A percentile compares a stretch with the other conserved stretches of the same genome.
These are phyloP conservation scores for Amanita subjunquillea DNA, from an alignment of 768 basidiomycete species.

Conservation along the genomic window DNA sequence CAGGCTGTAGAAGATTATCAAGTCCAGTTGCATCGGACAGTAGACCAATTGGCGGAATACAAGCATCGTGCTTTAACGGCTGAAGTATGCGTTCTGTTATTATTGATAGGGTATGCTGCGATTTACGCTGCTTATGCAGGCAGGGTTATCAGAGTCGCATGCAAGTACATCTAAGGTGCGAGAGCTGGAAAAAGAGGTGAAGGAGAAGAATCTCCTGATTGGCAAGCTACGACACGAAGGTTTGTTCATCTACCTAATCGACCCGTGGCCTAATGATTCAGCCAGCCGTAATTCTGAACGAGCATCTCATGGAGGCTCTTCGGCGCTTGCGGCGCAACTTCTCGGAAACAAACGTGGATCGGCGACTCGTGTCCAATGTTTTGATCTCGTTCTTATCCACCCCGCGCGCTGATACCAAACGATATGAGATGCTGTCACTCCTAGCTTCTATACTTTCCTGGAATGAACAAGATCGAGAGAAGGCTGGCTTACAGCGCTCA, in stretches of 20 bases:
- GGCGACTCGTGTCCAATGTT: conserved; percentile 90
- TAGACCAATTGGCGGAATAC: conserved; percentile 78
- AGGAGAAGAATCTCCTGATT: conserved; percentile 93
- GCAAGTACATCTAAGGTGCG: conserved; percentile 56
- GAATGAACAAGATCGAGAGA: conserved; percentile 85
- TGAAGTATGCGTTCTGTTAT: conserved; percentile 43
- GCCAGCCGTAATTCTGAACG: conserved; percentile 90
- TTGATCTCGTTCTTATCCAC: conserved; percentile 84
- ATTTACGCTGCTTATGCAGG: conserved; percentile 26
- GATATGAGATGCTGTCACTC: conserved; percentile 92
- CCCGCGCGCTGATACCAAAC: conserved; percentile 85
- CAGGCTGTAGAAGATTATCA: conserved; percentile 81
- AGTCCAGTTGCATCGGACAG: conserved; percentile 55
- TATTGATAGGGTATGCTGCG: neutral
- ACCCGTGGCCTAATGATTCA: neutral
- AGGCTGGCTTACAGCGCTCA: conserved; percentile 72
- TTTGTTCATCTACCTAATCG: conserved; percentile 19
- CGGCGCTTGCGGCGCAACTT: conserved; percentile 83
- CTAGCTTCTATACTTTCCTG: conserved; percentile 87
- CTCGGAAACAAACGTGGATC: conserved; percentile 86
- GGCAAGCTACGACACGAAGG: conserved; percentile 94
- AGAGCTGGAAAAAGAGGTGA: conserved; percentile 80
- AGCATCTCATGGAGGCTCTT: conserved; percentile 96
- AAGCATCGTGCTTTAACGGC: conserved; percentile 83
- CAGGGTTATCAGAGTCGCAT: conserved; percentile 65